These are phyloP conservation scores for Macaranga tanarius DNA, from an alignment of 441 rosid genomes.

Conservation along the genomic window DNA sequence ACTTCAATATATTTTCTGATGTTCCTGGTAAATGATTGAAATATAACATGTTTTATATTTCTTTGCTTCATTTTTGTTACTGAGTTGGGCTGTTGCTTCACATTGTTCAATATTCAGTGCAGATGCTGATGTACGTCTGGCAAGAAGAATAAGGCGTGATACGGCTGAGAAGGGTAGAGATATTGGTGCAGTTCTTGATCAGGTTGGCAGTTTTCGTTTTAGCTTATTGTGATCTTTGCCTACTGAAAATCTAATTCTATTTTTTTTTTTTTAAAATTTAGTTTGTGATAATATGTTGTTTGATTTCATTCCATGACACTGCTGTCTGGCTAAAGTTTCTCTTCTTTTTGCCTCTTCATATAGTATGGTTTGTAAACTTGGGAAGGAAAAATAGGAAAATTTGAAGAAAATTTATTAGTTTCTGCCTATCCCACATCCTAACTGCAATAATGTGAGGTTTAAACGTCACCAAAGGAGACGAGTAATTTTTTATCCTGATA, in stretches of 20 bases:
- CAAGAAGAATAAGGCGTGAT: slow-evolving; percentile 96
- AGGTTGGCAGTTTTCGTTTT: slow-evolving; percentile 47
- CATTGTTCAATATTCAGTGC: slow-evolving; percentile 60
- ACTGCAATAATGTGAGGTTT: neutral
- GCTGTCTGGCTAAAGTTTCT: neutral
- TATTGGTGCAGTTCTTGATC: slow-evolving; percentile 87
- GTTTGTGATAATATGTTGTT: neutral
- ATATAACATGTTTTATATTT: neutral
- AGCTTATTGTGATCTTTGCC: neutral
- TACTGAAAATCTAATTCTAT: neutral
- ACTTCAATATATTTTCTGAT: slow-evolving; percentile 12
- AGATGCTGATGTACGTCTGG: slow-evolving; percentile 99
- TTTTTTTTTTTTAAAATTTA: neutral
- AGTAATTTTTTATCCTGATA: neutral
- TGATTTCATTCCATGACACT: neutral
- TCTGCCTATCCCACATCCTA: too few relatives aligned
- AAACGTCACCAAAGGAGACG: neutral
- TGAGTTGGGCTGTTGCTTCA: slow-evolving; percentile 47
- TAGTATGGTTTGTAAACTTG: neutral
- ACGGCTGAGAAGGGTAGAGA: slow-evolving; percentile 92
- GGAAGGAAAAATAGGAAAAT: neutral
- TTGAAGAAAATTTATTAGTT: too few relatives aligned
- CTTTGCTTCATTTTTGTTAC: slow-evolving; percentile 29
- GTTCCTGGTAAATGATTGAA: slow-evolving; percentile 1
- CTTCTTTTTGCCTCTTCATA: neutral